Percentiles rank a stretch among this genome's conserved stretches.
phyloP scores from a whole-genome alignment of 768 basidiomycete species.

The Mycena capillaripes region DNA sequence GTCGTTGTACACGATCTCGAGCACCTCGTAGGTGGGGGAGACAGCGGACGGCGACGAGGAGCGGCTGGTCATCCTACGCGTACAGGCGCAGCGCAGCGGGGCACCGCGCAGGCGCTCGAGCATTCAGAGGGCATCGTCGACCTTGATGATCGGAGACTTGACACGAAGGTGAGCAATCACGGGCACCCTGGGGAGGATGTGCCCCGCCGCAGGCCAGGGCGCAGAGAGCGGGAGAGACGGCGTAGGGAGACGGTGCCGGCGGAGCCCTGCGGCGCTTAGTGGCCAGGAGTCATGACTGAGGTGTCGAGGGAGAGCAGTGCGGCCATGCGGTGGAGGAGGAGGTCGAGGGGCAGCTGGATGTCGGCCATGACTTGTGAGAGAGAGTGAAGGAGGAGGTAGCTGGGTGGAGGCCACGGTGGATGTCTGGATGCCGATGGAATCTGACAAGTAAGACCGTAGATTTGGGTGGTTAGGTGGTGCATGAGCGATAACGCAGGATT shows the following conservation, averaged over 20 bases:
- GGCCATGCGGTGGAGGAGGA: slow-evolving; percentile 16
- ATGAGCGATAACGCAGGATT: slow-evolving; percentile 1
- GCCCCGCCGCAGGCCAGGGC: slow-evolving; percentile 19
- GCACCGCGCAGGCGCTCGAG: too few species aligned
- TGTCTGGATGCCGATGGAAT: slow-evolving; percentile 14
- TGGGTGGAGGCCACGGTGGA: neutral
- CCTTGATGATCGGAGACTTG: neutral
- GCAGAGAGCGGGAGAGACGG: slow-evolving; percentile 8
- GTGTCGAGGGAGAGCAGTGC: neutral
- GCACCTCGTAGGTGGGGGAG: too few species aligned
- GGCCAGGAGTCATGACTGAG: neutral
- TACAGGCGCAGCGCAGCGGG: too few species aligned
- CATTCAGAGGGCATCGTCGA: too few species aligned
- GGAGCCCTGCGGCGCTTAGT: neutral
- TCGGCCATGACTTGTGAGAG: neutral
- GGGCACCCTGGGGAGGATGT: slow-evolving; percentile 5
- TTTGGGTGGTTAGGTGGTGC: slow-evolving; percentile 7
- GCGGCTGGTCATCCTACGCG: too few species aligned
- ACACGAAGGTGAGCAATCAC: slow-evolving; percentile 18
- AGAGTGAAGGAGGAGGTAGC: slow-evolving; percentile 22
- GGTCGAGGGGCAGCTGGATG: slow-evolving; percentile 26
- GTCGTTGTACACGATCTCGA: too few species aligned
- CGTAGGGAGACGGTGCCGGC: neutral
- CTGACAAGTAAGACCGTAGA: slow-evolving; percentile 9
- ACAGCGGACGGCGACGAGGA: too few species aligned